phyloP scores from a whole-genome alignment of 208 protist genomes.

The Endotrypanum monterogeii region DNA sequence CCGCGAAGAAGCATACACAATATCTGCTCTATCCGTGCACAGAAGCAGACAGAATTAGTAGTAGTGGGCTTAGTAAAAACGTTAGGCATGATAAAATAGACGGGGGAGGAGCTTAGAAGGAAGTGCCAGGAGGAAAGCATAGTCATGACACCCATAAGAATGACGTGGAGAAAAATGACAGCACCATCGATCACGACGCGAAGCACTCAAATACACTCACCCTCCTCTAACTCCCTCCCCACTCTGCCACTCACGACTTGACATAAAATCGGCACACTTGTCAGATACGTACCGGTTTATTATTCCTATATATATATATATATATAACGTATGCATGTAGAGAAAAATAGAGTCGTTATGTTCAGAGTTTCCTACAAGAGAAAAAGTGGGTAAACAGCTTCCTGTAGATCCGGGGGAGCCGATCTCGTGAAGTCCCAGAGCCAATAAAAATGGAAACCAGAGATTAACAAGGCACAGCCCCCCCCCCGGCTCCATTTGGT shows the following conservation, averaged over 20 bases:
- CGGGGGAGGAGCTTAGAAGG: not conserved
- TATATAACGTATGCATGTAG: too few species aligned
- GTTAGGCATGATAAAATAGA: not conserved
- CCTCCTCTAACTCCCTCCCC: too few species aligned
- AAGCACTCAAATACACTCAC: not conserved
- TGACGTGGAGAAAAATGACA: not conserved
- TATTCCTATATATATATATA: too few species aligned
- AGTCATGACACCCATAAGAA: not conserved
- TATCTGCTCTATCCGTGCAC: not conserved
- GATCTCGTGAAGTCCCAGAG: too few species aligned
- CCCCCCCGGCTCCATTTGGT: too few species aligned
- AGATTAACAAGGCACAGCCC: constrained; percentile 6
- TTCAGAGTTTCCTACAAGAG: not conserved
- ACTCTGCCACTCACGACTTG: not conserved
- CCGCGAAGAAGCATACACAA: not conserved
- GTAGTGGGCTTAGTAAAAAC: not conserved
- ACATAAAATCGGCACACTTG: not conserved
- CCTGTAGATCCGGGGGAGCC: too few species aligned
- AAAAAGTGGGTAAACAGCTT: not conserved
- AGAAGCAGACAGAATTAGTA: not conserved
- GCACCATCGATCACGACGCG: not conserved
- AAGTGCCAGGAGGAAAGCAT: not conserved
- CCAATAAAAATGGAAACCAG: constrained; percentile 1
- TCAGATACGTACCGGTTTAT: not conserved
- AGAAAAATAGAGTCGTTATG: too few species aligned